A percentile compares a stretch with the other conserved stretches of the same genome.
Evolutionary conservation across 305 asterid genomes (phyloP).

Genomic region (Solanum aculeatissimum): DNA sequence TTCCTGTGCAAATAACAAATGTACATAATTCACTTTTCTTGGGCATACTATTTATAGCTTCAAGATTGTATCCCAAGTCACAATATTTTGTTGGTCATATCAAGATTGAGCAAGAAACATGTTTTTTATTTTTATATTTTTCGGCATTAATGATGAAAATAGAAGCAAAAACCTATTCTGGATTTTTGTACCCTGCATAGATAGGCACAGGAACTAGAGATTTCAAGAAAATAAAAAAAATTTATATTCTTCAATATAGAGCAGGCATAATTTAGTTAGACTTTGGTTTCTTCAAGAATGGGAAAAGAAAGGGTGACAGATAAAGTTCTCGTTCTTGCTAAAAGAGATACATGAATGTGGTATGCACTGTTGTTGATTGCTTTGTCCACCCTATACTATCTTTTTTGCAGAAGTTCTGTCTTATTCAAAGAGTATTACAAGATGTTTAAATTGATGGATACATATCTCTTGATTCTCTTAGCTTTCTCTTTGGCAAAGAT

Average conservation of each 20-base stretch:
- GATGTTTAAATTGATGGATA: not conserved
- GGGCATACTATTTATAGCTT: not conserved
- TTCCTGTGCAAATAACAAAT: not conserved
- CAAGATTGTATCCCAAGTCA: not conserved
- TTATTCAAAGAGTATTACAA: not conserved
- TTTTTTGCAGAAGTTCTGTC: not conserved
- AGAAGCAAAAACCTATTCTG: not conserved
- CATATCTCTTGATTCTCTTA: not conserved
- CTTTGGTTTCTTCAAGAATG: not conserved
- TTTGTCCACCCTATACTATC: not conserved
- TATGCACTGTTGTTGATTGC: not conserved
- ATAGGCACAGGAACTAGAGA: not conserved
- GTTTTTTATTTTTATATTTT: not conserved
- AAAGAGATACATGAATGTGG: not conserved
- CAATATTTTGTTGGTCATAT: not conserved
- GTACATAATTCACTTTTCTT: not conserved
- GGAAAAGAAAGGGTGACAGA: not conserved
- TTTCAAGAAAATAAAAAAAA: not conserved
- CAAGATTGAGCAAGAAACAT: not conserved
- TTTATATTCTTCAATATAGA: not conserved
- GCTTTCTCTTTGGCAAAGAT: not conserved
- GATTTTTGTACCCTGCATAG: not conserved
- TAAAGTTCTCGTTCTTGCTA: not conserved
- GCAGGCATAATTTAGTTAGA: not conserved
- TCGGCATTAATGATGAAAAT: not conserved